Evolutionary conservation across 257 asterid genomes (phyloP).

Genomic region (Przewalskia tangutica): DNA sequence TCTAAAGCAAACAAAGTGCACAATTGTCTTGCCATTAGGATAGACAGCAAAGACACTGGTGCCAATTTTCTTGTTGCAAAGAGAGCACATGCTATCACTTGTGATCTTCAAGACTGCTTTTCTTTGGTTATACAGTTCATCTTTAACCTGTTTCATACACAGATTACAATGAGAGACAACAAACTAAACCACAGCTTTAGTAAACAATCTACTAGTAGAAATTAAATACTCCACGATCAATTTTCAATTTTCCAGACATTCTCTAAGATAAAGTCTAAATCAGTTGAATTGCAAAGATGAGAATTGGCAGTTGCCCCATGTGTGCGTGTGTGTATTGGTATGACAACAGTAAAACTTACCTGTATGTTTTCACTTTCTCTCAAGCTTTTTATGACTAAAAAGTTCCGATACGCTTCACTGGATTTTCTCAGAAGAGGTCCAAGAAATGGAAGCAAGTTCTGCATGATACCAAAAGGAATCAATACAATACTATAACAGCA

Average conservation of each 20-base stretch:
- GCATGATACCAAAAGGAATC: slow-evolving; percentile 19
- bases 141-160: slow-evolving; percentile 50
- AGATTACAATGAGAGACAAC: neutral
- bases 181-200: neutral
- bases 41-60: slow-evolving; percentile 85
- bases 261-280: neutral
- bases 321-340: neutral
- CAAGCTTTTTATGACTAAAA: slow-evolving; percentile 73
- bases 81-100: slow-evolving; percentile 80
- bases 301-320: neutral
- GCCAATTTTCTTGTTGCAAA: slow-evolving; percentile 89
- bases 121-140: slow-evolving; percentile 61
- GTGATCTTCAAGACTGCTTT: slow-evolving; percentile 62
- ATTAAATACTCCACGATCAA: neutral
- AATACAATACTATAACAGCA: neutral
- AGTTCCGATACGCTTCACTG: slow-evolving; percentile 72
- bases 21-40: slow-evolving; percentile 81
- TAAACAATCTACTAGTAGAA: neutral
- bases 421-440: slow-evolving; percentile 88
- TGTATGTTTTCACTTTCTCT: slow-evolving; percentile 86
- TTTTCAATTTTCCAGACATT: neutral
- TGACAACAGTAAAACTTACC: slow-evolving; percentile 28
- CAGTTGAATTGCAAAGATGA: neutral
- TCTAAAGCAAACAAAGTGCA: slow-evolving; percentile 82
- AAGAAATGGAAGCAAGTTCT: slow-evolving; percentile 88